Conservation (phyloP, 768 basidiomycete species). For the Multifurca ochricompacta region DNA sequence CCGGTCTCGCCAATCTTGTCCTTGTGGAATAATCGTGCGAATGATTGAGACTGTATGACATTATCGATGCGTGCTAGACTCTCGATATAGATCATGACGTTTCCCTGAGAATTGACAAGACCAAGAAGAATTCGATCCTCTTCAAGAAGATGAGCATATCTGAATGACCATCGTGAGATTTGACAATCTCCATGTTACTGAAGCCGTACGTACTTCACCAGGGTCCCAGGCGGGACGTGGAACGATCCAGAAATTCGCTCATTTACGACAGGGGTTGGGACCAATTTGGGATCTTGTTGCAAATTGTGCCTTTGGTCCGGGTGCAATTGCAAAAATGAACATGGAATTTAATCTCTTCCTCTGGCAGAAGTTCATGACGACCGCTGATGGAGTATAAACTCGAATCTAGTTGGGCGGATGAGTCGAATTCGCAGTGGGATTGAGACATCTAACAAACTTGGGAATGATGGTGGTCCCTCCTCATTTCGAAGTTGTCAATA, state of each 20-base stretch:
- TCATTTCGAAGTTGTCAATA: background rate
- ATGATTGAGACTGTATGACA: background rate
- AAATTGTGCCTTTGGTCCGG: conserved; percentile 11
- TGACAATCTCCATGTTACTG: no score
- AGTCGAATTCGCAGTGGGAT: background rate
- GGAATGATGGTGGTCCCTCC: conserved; percentile 1
- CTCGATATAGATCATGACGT: conserved; percentile 15
- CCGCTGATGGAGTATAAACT: conserved; percentile 12
- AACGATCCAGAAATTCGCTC: conserved; percentile 10
- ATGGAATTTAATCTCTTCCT: conserved; percentile 8
- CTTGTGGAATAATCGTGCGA: conserved; percentile 28
- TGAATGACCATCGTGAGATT: background rate
- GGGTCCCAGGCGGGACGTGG: background rate
- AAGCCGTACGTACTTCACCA: conserved; percentile 6
- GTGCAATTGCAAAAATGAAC: conserved; percentile 3
- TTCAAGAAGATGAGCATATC: conserved; percentile 16
- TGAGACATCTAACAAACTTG: background rate
- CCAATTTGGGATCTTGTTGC: conserved; percentile 14
- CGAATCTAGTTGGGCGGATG: background rate
- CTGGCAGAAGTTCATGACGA: background rate
- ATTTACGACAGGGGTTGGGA: conserved; percentile 6
- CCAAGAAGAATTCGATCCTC: conserved; percentile 12
- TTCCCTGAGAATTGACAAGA: conserved; percentile 4
- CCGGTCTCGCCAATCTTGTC: conserved; percentile 42
- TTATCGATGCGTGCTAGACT: background rate